phyloP scores from a whole-genome alignment of 257 asterid species.

The Solanum sejunctum region DNA sequence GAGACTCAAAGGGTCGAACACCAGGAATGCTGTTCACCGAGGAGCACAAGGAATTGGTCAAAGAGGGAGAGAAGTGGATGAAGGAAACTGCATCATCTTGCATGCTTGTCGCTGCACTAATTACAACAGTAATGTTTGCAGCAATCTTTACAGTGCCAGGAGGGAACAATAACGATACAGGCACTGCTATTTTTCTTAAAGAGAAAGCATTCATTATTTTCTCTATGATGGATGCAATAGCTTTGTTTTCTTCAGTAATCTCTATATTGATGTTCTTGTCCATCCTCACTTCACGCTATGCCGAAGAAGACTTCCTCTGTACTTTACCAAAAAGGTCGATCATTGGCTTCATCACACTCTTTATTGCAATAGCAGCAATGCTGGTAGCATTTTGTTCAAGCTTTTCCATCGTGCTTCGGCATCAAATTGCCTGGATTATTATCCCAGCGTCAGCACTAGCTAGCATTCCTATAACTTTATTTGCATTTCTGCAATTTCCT shows the following conservation, averaged over 20 bases:
- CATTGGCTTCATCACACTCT: slow-evolving; percentile 17
- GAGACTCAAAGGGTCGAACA: slow-evolving; percentile 2
- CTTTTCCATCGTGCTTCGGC: slow-evolving; percentile 13
- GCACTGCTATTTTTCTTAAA: slow-evolving; percentile 9
- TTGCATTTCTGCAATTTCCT: slow-evolving; percentile 19
- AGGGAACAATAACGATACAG: slow-evolving; percentile 11
- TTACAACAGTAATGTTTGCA: slow-evolving; percentile 24
- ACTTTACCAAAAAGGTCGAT: slow-evolving; percentile 18
- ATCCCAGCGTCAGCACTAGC: slow-evolving; percentile 12
- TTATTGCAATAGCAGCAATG: slow-evolving; percentile 21
- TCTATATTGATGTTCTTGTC: slow-evolving; percentile 25
- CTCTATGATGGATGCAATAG: slow-evolving; percentile 5
- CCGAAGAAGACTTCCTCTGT: slow-evolving; percentile 23
- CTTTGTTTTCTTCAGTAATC: slow-evolving; percentile 17
- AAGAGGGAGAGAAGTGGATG: slow-evolving; percentile 27
- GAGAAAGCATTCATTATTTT: slow-evolving; percentile 14
- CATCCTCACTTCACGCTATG: slow-evolving; percentile 27
- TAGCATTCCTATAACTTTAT: slow-evolving; percentile 11
- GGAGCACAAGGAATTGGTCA: slow-evolving; percentile 13
- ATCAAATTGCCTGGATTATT: slow-evolving; percentile 7
- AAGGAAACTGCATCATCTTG: slow-evolving; percentile 24
- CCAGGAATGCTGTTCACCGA: slow-evolving; percentile 15
- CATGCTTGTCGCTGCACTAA: slow-evolving; percentile 24
- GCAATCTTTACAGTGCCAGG: slow-evolving; percentile 24
- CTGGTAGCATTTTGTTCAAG: slow-evolving; percentile 20